Conservation (phyloP, 1,284 basidiomycete species). For the Phellinidium pouzarii region DNA sequence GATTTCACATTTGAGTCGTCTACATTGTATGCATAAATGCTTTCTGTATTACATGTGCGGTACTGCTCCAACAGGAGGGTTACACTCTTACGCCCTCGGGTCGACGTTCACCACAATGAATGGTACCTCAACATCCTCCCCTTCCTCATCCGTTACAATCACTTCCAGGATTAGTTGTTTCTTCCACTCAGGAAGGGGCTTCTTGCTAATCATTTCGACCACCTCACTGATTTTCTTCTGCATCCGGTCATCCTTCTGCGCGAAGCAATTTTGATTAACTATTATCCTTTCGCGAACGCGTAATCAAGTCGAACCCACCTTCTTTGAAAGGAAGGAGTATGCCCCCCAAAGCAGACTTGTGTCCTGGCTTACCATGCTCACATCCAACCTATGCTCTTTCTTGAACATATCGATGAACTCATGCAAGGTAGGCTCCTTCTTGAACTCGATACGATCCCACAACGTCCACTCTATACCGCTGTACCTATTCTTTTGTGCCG, state of each 20-base stretch:
- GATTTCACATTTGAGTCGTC: too few species aligned
- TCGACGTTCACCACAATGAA: conserved; percentile 49
- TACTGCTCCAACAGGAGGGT: neutral
- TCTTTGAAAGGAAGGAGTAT: conserved; percentile 83
- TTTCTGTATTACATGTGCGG: neutral
- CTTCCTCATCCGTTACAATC: conserved; percentile 88
- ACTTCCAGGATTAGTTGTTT: conserved; percentile 89
- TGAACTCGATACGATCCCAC: conserved; percentile 96
- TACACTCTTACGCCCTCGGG: neutral
- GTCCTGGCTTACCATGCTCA: conserved; percentile 95
- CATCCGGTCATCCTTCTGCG: conserved; percentile 78
- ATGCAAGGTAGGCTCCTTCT: conserved; percentile 82
- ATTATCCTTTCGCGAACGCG: neutral
- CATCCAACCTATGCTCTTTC: conserved; percentile 78
- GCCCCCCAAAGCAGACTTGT: conserved; percentile 99
- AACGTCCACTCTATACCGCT: conserved; percentile 90
- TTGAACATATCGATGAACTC: conserved; percentile 86
- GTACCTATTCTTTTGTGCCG: conserved; percentile 87
- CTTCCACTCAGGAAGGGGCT: conserved; percentile 73
- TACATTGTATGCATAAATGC: neutral
- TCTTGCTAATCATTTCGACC: conserved; percentile 92
- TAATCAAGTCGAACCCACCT: conserved; percentile 43
- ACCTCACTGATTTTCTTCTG: conserved; percentile 87
- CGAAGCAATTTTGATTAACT: conserved; percentile 1
- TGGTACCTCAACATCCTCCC: conserved; percentile 83